Conservation (phyloP, 2,329 filamentous ascomycete species). For the Thelonectria discophora region DNA sequence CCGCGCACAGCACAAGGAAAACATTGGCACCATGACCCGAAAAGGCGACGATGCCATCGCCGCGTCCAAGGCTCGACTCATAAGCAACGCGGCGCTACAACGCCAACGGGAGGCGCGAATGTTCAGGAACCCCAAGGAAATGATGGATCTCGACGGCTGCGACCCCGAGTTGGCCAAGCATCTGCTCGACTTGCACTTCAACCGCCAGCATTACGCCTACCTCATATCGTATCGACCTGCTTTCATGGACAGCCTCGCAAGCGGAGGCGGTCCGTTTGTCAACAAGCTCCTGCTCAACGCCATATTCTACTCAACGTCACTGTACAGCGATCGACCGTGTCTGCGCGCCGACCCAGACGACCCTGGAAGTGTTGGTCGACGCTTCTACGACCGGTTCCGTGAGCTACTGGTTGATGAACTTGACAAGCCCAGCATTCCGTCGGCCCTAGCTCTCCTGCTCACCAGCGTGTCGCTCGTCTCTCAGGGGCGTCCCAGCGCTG, state of each 20-base stretch:
- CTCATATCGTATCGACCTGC: conserved; percentile 51
- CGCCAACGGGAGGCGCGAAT: conserved; percentile 45
- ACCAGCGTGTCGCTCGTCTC: conserved; percentile 46
- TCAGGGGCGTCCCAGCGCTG: conserved; percentile 47
- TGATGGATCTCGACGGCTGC: conserved; percentile 48
- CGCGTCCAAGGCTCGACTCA: conserved; percentile 45
- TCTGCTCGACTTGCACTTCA: conserved; percentile 50
- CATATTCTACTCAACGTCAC: conserved; percentile 51
- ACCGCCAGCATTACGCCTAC: conserved; percentile 49
- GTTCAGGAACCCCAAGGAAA: conserved; percentile 42
- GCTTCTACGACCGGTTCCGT: conserved; percentile 51
- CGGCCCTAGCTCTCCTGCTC: conserved; percentile 47
- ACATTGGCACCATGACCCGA: conserved; percentile 42
- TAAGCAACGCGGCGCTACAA: conserved; percentile 49
- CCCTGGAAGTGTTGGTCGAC: conserved; percentile 46
- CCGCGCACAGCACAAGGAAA: conserved; percentile 41
- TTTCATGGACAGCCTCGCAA: conserved; percentile 50
- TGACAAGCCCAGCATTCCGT: conserved; percentile 49
- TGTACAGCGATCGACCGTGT: conserved; percentile 50
- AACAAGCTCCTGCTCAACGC: conserved; percentile 52
- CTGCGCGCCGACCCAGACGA: conserved; percentile 47
- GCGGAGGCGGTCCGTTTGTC: conserved; percentile 46
- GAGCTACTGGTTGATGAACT: conserved; percentile 47
- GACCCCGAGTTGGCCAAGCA: conserved; percentile 48
- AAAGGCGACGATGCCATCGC: conserved; percentile 42